Evolutionary conservation across 1,284 basidiomycete genomes (phyloP), one percentile per base, ranked within the genome.

Genomic region (Cryptococcus floricola): DNA sequence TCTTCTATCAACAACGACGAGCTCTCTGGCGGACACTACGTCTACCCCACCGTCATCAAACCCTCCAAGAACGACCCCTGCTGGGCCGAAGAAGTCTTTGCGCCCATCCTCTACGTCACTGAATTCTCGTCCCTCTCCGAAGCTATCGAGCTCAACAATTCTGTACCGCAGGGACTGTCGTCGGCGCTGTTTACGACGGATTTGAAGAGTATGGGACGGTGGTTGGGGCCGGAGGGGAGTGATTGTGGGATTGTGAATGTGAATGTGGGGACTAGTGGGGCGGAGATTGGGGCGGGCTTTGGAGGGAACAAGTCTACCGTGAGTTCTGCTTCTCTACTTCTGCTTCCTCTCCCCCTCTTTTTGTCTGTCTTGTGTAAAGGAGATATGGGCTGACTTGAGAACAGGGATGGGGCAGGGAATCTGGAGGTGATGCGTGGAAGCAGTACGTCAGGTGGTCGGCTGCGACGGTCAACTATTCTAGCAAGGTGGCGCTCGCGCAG

Each of bases 361-460:
- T 23, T 23, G 12, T 23, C 37, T 46, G 4, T 37, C 44, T 9
- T 28, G n/a, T n/a, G n/a, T n/a, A n/a, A n/a, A n/a, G n/a, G n/a
- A n/a, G n/a, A n/a, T n/a, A n/a, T n/a, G n/a, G n/a, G n/a, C n/a
- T n/a, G n/a, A n/a, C n/a, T n/a, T n/a, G n/a, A n/a, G n/a, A n/a
- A n/a, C n/a, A 68, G 67, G 80, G 80, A 57, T 92, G 91, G 91
- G 94, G 94, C n/a, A 84, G 93, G 54, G 93, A 97, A 78, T 92
- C 89, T 14, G 93, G 93, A 38, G 93, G 93, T 47, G 93, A 97
- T 76, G 89, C 93, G 25, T 97, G 93, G 93, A 94, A 94, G 77
- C 90, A 95, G 56, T 76, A 76, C 52, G 71, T 74, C 38, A 56
- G 73, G 48, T 75, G 73, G 73, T 68, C 65, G 43, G 63, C 70